Evolutionary conservation across 73 alveolate species (phyloP).

Genomic region (Uronychia setigera): DNA sequence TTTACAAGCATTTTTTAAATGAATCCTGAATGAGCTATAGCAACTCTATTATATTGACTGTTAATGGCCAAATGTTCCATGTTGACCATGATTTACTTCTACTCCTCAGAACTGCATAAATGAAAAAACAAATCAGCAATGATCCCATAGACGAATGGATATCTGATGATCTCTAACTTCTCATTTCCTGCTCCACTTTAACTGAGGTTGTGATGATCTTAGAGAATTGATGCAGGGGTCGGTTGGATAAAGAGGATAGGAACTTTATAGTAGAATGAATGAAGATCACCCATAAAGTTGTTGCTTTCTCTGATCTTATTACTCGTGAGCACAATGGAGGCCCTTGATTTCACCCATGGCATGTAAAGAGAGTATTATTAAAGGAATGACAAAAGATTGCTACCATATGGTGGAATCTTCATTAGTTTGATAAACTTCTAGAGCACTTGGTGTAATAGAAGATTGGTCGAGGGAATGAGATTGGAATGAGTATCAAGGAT

Average conservation of each 20-base stretch:
- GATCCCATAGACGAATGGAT: not conserved
- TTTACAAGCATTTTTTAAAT: not conserved
- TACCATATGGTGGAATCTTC: not conserved
- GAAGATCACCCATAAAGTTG: not conserved
- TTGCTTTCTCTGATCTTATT: not conserved
- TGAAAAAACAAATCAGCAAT: not conserved
- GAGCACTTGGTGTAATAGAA: not conserved
- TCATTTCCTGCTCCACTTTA: not conserved
- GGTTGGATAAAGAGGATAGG: not conserved
- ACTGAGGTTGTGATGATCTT: too few species aligned
- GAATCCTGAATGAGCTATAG: not conserved
- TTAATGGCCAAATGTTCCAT: not conserved
- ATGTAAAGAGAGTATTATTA: not conserved
- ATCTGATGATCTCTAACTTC: not conserved
- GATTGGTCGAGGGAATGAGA: not conserved
- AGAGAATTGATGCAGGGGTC: too few species aligned
- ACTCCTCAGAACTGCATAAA: not conserved
- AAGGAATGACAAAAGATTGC: not conserved
- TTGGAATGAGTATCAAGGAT: not conserved
- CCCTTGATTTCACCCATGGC: not conserved
- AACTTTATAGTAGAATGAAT: not conserved
- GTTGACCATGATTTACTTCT: not conserved
- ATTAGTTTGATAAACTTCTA: not conserved
- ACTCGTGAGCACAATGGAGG: not conserved
- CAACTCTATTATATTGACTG: not conserved